phyloP scores from a whole-genome alignment of 2,329 filamentous ascomycete species.

The Aspergillus ibericus region DNA sequence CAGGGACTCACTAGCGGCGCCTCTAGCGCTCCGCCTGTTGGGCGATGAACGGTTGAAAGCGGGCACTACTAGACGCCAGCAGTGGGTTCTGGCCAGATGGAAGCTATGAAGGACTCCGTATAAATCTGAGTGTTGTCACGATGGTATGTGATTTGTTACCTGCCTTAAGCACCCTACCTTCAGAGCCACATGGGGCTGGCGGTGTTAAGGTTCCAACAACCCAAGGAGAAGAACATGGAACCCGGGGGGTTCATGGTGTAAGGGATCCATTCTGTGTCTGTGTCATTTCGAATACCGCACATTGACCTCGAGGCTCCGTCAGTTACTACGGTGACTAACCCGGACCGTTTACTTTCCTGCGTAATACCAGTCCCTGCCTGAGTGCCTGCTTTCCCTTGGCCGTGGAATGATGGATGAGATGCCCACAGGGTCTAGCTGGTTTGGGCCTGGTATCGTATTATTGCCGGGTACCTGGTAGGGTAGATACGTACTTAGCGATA shows the following conservation, averaged over 20 bases:
- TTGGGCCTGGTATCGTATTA: neutral
- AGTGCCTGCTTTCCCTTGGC: neutral
- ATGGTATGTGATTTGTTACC: neutral
- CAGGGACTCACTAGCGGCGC: slow-evolving; percentile 13
- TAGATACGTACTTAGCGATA: too few relatives aligned
- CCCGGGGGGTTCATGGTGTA: neutral
- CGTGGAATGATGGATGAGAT: neutral
- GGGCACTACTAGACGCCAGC: neutral
- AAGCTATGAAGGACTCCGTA: neutral
- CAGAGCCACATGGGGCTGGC: neutral
- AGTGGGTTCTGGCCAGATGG: slow-evolving; percentile 7
- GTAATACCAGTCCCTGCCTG: neutral
- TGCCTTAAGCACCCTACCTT: neutral
- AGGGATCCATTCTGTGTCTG: too few relatives aligned
- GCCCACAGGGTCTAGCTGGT: neutral
- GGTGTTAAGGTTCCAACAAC: neutral
- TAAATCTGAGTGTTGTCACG: neutral
- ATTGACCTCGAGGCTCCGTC: neutral
- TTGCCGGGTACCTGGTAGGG: neutral
- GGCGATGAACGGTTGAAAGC: slow-evolving; percentile 8
- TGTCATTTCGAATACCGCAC: neutral
- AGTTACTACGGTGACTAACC: slow-evolving; percentile 2
- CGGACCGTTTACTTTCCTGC: neutral
- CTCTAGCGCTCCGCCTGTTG: slow-evolving; percentile 13
- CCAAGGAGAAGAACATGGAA: neutral